Percentiles rank a stretch among this genome's conserved stretches.
phyloP scores from a whole-genome alignment of 768 basidiomycete species.

The Lentinula sp. region DNA sequence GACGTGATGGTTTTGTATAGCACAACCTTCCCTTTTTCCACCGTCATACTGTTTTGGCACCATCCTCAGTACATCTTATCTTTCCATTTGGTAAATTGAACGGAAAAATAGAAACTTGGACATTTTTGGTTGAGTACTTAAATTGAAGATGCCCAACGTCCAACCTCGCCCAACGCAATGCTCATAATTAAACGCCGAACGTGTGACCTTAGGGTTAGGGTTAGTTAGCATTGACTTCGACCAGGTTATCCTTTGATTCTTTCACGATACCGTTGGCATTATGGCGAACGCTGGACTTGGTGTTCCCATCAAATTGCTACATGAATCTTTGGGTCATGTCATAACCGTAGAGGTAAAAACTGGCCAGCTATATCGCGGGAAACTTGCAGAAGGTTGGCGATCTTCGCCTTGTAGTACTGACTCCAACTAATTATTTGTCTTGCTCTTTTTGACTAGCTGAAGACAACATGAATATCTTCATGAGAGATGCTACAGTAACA shows the following conservation, averaged over 20 bases:
- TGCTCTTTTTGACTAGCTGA: conserved; percentile 57
- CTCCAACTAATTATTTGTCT: conserved; percentile 14
- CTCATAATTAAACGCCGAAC: no score
- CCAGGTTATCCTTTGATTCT: not conserved
- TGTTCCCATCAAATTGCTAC: conserved; percentile 93
- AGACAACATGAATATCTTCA: conserved; percentile 94
- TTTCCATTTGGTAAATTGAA: no score
- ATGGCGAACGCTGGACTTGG: conserved; percentile 69
- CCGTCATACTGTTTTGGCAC: no score
- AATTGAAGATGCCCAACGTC: no score
- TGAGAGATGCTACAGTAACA: conserved; percentile 96
- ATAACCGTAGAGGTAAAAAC: conserved; percentile 99
- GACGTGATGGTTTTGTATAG: no score
- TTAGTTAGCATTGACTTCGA: not conserved
- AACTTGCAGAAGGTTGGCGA: conserved; percentile 83
- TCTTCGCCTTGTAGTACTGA: not conserved
- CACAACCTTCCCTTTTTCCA: no score
- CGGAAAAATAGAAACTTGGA: no score
- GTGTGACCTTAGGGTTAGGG: not conserved
- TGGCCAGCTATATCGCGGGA: conserved; percentile 94
- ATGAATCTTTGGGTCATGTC: conserved; percentile 93
- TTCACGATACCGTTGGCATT: conserved; percentile 9
- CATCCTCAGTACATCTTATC: no score
- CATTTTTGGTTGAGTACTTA: no score
- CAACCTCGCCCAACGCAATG: no score